Conservation (phyloP, 1,139 yeast species). For the Blastobotrys buckinghamii region DNA sequence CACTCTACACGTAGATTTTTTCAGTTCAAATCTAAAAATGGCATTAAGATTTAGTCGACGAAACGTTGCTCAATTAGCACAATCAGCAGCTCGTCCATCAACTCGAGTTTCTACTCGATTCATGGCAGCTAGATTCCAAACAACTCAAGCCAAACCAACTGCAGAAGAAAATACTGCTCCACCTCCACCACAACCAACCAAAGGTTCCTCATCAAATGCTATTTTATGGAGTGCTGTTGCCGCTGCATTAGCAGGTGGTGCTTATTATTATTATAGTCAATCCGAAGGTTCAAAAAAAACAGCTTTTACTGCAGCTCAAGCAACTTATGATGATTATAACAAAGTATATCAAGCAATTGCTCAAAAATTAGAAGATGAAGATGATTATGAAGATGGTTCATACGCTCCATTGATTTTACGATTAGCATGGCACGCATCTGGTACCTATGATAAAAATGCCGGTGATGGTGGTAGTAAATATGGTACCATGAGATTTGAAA, state of each 20-base stretch:
- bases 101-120: constrained; percentile 3
- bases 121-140: constrained; percentile 14
- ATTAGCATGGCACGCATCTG: constrained; percentile 73
- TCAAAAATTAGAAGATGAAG: constrained; percentile 59
- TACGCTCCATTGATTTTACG: constrained; percentile 63
- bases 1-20: not conserved
- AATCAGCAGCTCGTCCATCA: not conserved
- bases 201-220: constrained; percentile 10
- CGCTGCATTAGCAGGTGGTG: constrained; percentile 21
- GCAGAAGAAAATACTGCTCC: constrained; percentile 10
- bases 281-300: constrained; percentile 15
- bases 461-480: constrained; percentile 74
- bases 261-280: constrained; percentile 20
- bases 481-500: constrained; percentile 72
- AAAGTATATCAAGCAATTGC: constrained; percentile 78
- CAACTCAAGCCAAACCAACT: constrained; percentile 4
- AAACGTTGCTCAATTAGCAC: constrained; percentile 2
- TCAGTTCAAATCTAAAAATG: not conserved
- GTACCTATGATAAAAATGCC: constrained; percentile 56
- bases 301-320: constrained; percentile 28
- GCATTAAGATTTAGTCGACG: constrained; percentile 6
- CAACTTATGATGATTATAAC: constrained; percentile 56
- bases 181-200: constrained; percentile 16
- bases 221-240: constrained; percentile 16
- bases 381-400: constrained; percentile 72